These are phyloP conservation scores for Aegilops bicornis DNA, from an alignment of 176 grass and related monocot species.

Conservation along the genomic window DNA sequence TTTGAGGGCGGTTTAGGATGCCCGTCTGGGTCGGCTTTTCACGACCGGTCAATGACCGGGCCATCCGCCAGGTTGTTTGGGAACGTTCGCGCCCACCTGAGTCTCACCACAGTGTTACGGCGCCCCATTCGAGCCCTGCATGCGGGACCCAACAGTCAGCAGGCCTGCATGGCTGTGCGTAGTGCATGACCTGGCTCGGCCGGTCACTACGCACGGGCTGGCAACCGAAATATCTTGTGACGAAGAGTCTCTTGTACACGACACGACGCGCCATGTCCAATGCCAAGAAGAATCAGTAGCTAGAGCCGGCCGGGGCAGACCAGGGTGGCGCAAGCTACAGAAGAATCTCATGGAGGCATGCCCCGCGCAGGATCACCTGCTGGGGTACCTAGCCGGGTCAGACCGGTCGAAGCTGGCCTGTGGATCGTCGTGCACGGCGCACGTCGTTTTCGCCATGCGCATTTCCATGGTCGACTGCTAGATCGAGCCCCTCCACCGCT, in stretches of 20 bases:
- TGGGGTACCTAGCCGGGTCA: neutral
- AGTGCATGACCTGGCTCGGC: neutral
- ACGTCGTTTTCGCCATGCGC: constrained; percentile 8
- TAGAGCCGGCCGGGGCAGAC: constrained; percentile 5
- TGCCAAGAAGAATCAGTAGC: neutral
- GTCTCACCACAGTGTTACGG: no score
- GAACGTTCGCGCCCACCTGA: neutral
- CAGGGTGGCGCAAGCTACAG: constrained; percentile 23
- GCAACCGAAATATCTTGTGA: neutral
- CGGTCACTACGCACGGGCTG: constrained; percentile 2
- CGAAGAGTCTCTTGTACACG: neutral
- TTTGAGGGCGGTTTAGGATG: no score
- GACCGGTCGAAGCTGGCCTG: neutral
- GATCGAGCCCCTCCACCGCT: neutral
- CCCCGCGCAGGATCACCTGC: neutral
- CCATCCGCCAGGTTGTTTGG: no score
- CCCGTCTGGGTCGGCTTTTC: no score
- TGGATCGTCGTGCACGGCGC: neutral
- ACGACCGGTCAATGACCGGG: no score
- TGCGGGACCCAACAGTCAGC: no score
- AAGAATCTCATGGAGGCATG: neutral
- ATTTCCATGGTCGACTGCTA: neutral
- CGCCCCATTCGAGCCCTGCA: no score
- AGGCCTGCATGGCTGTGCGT: no score
- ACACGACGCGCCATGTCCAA: neutral